Percentiles rank a stretch among this genome's conserved stretches.
phyloP scores from a whole-genome alignment of 2,329 filamentous ascomycete genomes.

The Plenodomus tracheiphilus region DNA sequence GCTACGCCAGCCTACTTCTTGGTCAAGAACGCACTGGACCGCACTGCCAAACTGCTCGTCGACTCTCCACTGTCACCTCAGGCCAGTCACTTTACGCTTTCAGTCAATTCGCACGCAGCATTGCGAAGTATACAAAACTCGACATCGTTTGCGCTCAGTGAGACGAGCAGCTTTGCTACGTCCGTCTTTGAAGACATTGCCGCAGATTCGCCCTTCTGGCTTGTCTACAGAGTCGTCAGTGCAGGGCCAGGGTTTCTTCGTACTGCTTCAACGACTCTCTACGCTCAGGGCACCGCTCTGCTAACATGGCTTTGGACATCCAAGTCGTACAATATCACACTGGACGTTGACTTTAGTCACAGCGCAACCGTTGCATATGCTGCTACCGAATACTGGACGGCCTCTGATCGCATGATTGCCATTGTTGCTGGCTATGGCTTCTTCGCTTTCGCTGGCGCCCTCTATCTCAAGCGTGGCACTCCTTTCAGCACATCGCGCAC shows the following conservation, averaged over 20 bases:
- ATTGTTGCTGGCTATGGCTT: constrained; percentile 81
- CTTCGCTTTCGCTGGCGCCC: constrained; percentile 71
- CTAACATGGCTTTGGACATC: constrained; percentile 35
- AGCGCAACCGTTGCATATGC: constrained; percentile 23
- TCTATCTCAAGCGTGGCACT: constrained; percentile 76
- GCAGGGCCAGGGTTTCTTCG: constrained; percentile 18
- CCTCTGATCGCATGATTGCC: constrained; percentile 66
- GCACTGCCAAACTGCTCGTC: constrained; percentile 37
- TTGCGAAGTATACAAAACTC: constrained; percentile 44
- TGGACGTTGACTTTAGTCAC: constrained; percentile 34
- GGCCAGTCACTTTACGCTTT: constrained; percentile 39
- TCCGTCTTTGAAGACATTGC: constrained; percentile 30
- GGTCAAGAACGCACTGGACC: constrained; percentile 39
- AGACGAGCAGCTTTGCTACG: constrained; percentile 30
- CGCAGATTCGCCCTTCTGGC: constrained; percentile 19
- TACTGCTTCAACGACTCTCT: constrained; percentile 4
- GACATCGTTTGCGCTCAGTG: constrained; percentile 38
- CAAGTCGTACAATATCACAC: constrained; percentile 44
- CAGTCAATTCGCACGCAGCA: constrained; percentile 42
- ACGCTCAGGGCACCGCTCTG: constrained; percentile 14
- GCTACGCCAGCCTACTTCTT: constrained; percentile 38
- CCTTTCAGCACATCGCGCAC: constrained; percentile 65
- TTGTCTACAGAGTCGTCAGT: constrained; percentile 20
- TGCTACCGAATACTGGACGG: constrained; percentile 49
- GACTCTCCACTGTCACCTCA: constrained; percentile 31